phyloP scores from a whole-genome alignment of 2,329 filamentous ascomycete genomes.

The Aquanectria penicillioides region DNA sequence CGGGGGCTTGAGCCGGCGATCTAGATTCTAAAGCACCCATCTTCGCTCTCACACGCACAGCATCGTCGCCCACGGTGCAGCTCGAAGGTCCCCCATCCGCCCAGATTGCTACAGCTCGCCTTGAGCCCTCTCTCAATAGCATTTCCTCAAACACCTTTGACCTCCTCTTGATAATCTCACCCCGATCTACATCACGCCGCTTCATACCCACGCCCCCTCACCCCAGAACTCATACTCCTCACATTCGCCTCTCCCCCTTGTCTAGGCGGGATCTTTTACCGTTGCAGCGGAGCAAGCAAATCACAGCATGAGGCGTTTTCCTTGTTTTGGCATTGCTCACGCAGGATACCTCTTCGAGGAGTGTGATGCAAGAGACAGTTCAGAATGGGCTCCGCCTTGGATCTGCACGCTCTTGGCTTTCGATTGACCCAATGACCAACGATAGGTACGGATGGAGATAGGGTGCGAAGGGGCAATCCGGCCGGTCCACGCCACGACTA shows the following conservation, averaged over 20 bases:
- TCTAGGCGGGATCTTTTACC: neutral
- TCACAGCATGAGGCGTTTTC: neutral
- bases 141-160: constrained; percentile 3
- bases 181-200: neutral
- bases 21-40: constrained; percentile 29
- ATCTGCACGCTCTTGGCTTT: constrained; percentile 2
- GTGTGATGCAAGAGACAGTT: neutral
- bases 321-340: neutral
- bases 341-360: neutral
- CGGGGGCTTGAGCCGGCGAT: constrained; percentile 33
- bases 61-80: neutral
- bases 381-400: neutral
- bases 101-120: neutral
- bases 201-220: neutral
- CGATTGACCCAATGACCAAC: neutral
- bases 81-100: neutral
- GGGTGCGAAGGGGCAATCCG: constrained; percentile 4
- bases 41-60: constrained; percentile 3
- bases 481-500: neutral
- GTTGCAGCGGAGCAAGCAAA: neutral
- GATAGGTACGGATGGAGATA: neutral
- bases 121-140: constrained; percentile 1
- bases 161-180: constrained; percentile 13
- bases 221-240: neutral
- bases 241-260: neutral